phyloP scores from a whole-genome alignment of 2,329 filamentous ascomycete species.

The Arthrobotrys sinensis region DNA sequence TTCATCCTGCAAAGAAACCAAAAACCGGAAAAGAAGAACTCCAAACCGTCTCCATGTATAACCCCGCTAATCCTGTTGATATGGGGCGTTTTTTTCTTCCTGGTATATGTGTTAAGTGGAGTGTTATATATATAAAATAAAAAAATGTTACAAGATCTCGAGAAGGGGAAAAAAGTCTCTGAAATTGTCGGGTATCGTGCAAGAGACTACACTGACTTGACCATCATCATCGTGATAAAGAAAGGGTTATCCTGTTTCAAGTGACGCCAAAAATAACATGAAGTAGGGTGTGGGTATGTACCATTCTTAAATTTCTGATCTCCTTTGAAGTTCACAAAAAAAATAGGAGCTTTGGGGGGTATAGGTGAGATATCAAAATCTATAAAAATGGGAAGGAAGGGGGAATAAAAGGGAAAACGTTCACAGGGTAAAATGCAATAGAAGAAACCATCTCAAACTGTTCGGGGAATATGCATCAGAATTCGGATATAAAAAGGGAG shows the following conservation, averaged over 20 bases:
- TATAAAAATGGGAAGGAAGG: conserved; percentile 8
- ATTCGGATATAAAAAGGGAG: background rate
- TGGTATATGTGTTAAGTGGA: background rate
- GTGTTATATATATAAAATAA: background rate
- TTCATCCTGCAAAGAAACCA: too few species aligned
- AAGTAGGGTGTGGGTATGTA: background rate
- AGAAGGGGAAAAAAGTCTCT: conserved; percentile 10
- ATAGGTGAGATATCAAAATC: conserved; percentile 25
- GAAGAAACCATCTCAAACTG: conserved; percentile 1
- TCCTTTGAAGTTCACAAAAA: background rate
- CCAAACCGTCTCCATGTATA: conserved; percentile 8
- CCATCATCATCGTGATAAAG: background rate
- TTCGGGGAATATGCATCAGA: conserved; percentile 20
- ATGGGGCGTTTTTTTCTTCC: background rate
- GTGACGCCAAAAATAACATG: conserved; percentile 5
- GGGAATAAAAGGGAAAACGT: background rate
- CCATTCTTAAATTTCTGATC: conserved; percentile 1
- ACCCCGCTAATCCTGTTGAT: background rate
- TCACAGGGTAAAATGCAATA: conserved; percentile 24
- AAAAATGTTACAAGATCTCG: background rate
- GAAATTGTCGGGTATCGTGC: conserved; percentile 14
- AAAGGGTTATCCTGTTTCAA: background rate
- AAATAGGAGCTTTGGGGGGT: conserved; percentile 18
- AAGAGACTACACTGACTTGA: background rate
- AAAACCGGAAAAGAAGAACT: conserved; percentile 4